Percentiles rank a stretch among this genome's conserved stretches.
Conservation (phyloP, 208 protist species). For the Crithidia sp. region DNA sequence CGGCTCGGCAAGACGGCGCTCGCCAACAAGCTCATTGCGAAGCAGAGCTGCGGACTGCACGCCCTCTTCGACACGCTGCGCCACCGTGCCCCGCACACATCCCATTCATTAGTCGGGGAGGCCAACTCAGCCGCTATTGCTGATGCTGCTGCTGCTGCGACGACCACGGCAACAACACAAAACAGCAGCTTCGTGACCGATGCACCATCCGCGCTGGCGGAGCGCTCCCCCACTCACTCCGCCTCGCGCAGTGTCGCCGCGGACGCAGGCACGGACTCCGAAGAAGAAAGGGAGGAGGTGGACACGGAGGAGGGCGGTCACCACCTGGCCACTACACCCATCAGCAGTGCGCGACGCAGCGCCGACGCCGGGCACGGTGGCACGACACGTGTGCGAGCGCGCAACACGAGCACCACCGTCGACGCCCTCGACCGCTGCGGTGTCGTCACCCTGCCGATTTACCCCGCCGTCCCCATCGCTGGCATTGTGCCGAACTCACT, state of each 20-base stretch:
- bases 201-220: not conserved
- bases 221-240: not conserved
- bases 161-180: too few species aligned
- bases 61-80: constrained; percentile 46
- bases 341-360: not conserved
- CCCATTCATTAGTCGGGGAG: too few species aligned
- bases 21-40: constrained; percentile 50
- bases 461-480: constrained; percentile 56
- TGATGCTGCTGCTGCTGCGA: too few species aligned
- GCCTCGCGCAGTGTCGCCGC: not conserved
- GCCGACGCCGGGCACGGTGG: not conserved
- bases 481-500: constrained; percentile 49
- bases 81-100: constrained; percentile 2
- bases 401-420: not conserved
- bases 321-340: too few species aligned
- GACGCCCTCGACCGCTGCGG: constrained; percentile 29
- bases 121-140: too few species aligned
- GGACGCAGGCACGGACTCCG: not conserved
- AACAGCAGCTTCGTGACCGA: not conserved
- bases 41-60: constrained; percentile 58
- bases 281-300: not conserved
- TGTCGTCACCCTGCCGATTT: constrained; percentile 67
- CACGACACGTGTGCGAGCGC: not conserved
- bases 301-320: not conserved
- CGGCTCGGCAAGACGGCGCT: constrained; percentile 52